Evolutionary conservation across 1,284 basidiomycete species (phyloP).

Genomic region (Blastosporella zonata): DNA sequence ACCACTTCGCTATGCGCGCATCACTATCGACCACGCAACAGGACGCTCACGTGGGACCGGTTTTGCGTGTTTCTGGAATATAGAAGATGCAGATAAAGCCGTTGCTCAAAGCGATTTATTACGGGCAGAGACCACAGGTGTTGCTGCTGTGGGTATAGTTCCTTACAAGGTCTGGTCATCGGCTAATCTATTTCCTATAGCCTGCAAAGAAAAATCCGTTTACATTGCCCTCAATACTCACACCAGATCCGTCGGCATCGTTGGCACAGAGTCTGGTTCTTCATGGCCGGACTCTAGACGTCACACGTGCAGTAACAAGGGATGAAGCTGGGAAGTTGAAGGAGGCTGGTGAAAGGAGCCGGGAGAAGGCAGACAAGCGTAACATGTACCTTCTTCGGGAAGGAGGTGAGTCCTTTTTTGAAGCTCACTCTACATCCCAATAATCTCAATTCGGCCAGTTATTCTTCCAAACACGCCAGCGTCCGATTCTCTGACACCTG

Average conservation of each 20-base stretch:
- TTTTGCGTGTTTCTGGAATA: conserved; percentile 98
- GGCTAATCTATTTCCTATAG: conserved; percentile 30
- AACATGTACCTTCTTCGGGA: conserved; percentile 96
- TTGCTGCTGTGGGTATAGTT: conserved; percentile 30
- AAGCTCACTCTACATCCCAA: not conserved
- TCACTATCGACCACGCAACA: conserved; percentile 83
- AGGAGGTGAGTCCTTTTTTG: conserved; percentile 58
- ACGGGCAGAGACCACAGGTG: conserved; percentile 58
- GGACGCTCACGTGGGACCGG: conserved; percentile 92
- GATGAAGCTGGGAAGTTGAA: conserved; percentile 85
- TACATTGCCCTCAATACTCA: conserved; percentile 81
- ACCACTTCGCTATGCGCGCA: conserved; percentile 89
- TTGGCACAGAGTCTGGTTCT: conserved; percentile 83
- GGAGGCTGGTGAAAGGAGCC: conserved; percentile 79
- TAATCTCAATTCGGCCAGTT: conserved; percentile 43
- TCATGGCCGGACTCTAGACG: conserved; percentile 91
- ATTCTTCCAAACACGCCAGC: conserved; percentile 85
- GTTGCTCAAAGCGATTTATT: conserved; percentile 80
- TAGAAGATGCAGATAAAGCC: conserved; percentile 84
- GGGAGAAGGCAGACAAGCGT: conserved; percentile 92
- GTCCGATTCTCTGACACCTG: conserved; percentile 61
- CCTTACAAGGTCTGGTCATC: conserved; percentile 7
- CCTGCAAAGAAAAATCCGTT: conserved; percentile 75
- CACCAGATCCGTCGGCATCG: conserved; percentile 91
- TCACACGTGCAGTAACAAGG: conserved; percentile 87